These are phyloP conservation scores for Phaeotremella fagi DNA, from an alignment of 768 basidiomycete species.

Conservation along the genomic window DNA sequence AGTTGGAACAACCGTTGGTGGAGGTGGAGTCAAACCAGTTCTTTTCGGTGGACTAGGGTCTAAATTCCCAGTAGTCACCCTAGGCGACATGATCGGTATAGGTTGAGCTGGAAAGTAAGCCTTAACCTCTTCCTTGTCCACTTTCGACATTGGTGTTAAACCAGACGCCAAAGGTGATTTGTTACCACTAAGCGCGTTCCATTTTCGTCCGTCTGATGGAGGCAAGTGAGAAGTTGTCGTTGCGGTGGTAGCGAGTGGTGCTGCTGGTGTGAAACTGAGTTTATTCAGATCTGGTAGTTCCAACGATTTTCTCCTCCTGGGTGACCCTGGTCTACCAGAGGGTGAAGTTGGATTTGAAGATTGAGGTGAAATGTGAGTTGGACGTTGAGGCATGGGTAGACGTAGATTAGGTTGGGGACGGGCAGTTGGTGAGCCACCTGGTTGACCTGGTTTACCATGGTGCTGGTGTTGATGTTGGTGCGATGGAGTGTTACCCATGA, in stretches of 20 bases:
- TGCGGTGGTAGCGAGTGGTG: slow-evolving; percentile 29
- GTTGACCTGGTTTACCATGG: slow-evolving; percentile 3
- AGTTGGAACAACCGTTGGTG: slow-evolving; percentile 22
- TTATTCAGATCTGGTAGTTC: slow-evolving; percentile 48
- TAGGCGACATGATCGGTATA: slow-evolving; percentile 31
- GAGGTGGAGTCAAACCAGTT: slow-evolving; percentile 12
- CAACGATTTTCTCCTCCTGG: slow-evolving; percentile 45
- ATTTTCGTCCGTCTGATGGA: slow-evolving; percentile 16
- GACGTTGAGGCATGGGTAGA: slow-evolving; percentile 35
- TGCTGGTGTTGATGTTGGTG: no score
- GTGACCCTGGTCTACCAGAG: slow-evolving; percentile 28
- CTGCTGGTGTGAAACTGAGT: slow-evolving; percentile 42
- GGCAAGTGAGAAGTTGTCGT: slow-evolving; percentile 29
- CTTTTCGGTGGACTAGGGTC: slow-evolving; percentile 4
- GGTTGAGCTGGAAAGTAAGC: slow-evolving; percentile 6
- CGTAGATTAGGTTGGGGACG: slow-evolving; percentile 28
- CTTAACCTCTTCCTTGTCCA: slow-evolving; percentile 16
- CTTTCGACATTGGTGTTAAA: slow-evolving; percentile 26
- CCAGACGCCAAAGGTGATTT: slow-evolving; percentile 26
- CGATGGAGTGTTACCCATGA: slow-evolving; percentile 34
- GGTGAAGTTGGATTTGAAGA: slow-evolving; percentile 40
- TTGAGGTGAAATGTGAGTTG: slow-evolving; percentile 34
- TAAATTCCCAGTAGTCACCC: slow-evolving; percentile 5
- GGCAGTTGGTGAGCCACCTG: neutral
- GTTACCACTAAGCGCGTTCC: slow-evolving; percentile 32